Base-by-base conservation (phyloP, 192 early-diverging fungal genomes). In the Dispira simplex region DNA sequence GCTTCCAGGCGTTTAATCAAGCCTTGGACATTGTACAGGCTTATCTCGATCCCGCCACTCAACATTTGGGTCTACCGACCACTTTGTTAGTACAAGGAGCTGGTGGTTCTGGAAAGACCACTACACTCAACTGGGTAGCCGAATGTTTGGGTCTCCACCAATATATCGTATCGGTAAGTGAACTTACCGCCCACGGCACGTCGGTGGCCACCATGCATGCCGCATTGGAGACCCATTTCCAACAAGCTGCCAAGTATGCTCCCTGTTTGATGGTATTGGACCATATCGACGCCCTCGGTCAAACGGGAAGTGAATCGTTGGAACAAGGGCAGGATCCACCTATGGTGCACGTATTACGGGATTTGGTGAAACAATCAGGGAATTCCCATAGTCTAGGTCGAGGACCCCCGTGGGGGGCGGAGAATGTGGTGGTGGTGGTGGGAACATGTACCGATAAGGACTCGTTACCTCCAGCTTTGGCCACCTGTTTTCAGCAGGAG, bases 261-360 rank as follows among this genome's bases (percentile, higher is more conserved):
- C 95, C 95, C 8, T 93, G 90, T 58, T 69, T 95, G n/a, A 68
- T 95, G 5, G 71, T 95, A n/a, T 59, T 97, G 20, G 72, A 82
- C 21, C 73, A 85, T 59, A 72, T 97, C 14, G 93, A 95, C 32
- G 90, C 84, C 2, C 70, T 97, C 14, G 81, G 79, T 11, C 75
- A 75, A 44, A 81, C 77, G 58, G 79, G 77, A 53, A 39, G 6
- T 39, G 79, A 71, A 20, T 83, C 73, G 14, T 63, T 78, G 8
- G 83, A 83, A 48, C 75, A 75, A 20, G 78, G 73, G 65, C 81
- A 74, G 75, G 82, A 59, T 60, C 74, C 12, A 63, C 70, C 51
- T 62, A 68, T 45, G 62, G 68, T 12, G 56, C 70, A n/a, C 67
- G 64, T 39, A 4, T 18, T 66, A 26, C 16, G 11, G 12, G 26